Evolutionary conservation across 2,329 filamentous ascomycete genomes (phyloP).

Genomic region (Volutella citrinella): DNA sequence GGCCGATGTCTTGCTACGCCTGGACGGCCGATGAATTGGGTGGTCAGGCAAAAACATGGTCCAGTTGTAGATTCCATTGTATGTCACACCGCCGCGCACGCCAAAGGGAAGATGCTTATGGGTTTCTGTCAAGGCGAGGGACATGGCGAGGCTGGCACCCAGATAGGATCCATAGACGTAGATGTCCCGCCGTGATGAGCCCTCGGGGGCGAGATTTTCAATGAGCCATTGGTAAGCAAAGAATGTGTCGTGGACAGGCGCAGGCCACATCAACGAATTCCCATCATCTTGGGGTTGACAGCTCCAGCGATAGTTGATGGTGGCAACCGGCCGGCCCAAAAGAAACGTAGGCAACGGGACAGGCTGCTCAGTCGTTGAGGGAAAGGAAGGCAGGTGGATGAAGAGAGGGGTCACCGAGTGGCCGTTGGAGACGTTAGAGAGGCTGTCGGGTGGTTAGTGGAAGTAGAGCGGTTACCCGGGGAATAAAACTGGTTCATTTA

Average conservation of each 20-base stretch:
- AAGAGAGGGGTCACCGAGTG: constrained; percentile 43
- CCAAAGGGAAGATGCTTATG: constrained; percentile 40
- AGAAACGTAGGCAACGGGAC: constrained; percentile 40
- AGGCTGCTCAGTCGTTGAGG: constrained; percentile 26
- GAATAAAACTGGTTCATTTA: no score
- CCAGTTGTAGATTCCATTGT: constrained; percentile 65
- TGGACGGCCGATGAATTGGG: constrained; percentile 35
- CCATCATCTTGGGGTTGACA: constrained; percentile 14
- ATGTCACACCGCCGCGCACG: constrained; percentile 52
- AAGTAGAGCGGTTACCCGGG: no score
- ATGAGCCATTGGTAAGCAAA: constrained; percentile 54
- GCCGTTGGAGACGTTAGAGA: constrained; percentile 44
- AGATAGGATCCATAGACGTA: constrained; percentile 56
- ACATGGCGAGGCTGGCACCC: constrained; percentile 54
- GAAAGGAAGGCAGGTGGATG: constrained; percentile 53
- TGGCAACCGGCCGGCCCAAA: constrained; percentile 43
- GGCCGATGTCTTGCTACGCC: constrained; percentile 13
- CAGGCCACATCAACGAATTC: constrained; percentile 47
- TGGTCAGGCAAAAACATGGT: constrained; percentile 57
- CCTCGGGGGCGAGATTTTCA: constrained; percentile 39
- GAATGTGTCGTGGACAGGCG: constrained; percentile 53
- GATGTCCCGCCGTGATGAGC: constrained; percentile 33
- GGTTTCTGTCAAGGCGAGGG: constrained; percentile 56
- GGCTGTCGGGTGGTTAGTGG: constrained; percentile 35
- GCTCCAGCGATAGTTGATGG: constrained; percentile 60